Evolutionary conservation across 2,329 filamentous ascomycete species (phyloP), one percentile per base, ranked within the genome.

Genomic region (Colletotrichum sp.): DNA sequence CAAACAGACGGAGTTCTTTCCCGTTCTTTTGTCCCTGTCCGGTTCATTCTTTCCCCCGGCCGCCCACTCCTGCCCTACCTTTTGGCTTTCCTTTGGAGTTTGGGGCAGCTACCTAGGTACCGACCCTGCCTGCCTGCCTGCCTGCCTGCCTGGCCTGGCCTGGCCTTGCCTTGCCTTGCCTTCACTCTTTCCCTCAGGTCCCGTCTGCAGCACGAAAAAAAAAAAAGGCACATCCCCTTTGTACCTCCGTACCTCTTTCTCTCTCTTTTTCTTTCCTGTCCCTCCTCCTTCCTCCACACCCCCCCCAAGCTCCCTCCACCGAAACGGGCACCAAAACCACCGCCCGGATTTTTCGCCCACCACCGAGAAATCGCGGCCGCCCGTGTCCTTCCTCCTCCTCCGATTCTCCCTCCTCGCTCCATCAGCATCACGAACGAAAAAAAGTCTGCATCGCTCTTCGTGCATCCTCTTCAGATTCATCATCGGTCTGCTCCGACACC

Each of bases 281-380:
- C 60, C 18, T 63, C 30, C 30, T 24, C 30, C 34, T 24, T 24
- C 62, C 62, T 44, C 34, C 62, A 28, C 63, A 5, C 48, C 44
- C 16, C 60, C 60, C 62, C 62, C 39, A 52, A 67, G 28, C 18
- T 22, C 39, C 65, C 24, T 44, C 55, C 24, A 30, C 68, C 68
- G 32, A 62, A 70, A 44, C 34, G 57, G 64, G 26, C 62, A 67
- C 68, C 63, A 71, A 72, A 75, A 75, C 62, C 57, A 68, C 63
- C 73, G 73, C 64, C 73, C 73, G 73, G 73, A 72, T 75, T 75
- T 75, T 48, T 73, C 39, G 34, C 73, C 69, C 70, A 64, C 73
- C 73, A 75, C 73, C 73, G 73, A 75, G 64, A 75, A 73, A 65
- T 68, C 73, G 39, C 73, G 73, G 73, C 73, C 73, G 73, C 71